Evolutionary conservation across 176 grass and related monocot genomes (phyloP).

Genomic region (Phyllostachys edulis): DNA sequence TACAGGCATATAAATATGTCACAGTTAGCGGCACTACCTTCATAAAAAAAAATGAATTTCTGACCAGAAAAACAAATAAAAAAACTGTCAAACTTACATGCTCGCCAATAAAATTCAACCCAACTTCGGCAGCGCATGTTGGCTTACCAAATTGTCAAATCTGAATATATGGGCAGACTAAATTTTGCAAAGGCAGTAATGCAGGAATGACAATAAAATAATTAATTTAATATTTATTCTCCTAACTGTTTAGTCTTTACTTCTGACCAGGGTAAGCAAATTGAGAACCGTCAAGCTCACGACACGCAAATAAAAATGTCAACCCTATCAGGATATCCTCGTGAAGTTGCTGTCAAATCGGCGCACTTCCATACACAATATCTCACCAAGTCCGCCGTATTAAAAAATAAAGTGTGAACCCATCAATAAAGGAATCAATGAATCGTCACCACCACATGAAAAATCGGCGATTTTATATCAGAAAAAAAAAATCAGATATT

Average conservation of each 20-base stretch:
- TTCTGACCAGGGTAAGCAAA: slow-evolving; percentile 32
- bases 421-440: slow-evolving; percentile 16
- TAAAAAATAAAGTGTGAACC: slow-evolving; percentile 27
- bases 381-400: neutral
- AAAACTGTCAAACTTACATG: neutral
- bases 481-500: slow-evolving; percentile 29
- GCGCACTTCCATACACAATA: neutral
- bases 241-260: slow-evolving; percentile 2
- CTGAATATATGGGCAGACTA: neutral
- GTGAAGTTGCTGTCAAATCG: slow-evolving; percentile 34
- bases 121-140: neutral
- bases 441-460: neutral
- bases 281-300: slow-evolving; percentile 10
- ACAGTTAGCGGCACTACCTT: neutral
- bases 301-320: slow-evolving; percentile 37
- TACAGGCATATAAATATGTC: slow-evolving; percentile 6
- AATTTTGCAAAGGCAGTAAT: neutral
- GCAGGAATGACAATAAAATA: slow-evolving; percentile 16
- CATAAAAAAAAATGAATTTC: neutral
- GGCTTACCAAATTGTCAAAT: slow-evolving; percentile 5
- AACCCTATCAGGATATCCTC: slow-evolving; percentile 21
- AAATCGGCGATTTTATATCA: slow-evolving; percentile 2
- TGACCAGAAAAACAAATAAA: neutral
- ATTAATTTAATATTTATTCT: neutral
- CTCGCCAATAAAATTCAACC: slow-evolving; percentile 13